Percentiles rank a stretch among this genome's conserved stretches.
phyloP scores from a whole-genome alignment of 257 asterid species.

The Solanum pinnatisectum region DNA sequence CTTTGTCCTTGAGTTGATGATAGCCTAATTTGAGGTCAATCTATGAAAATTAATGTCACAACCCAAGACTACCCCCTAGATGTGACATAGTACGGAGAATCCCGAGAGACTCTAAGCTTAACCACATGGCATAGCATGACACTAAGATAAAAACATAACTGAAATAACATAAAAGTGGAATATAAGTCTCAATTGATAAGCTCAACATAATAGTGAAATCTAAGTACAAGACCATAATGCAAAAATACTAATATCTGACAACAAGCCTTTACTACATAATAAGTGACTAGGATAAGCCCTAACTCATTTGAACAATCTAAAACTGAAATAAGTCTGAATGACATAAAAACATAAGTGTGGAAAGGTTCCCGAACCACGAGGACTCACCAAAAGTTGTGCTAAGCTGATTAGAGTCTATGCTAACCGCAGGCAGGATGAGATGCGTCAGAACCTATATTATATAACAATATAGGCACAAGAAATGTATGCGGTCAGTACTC shows the following conservation, averaged over 20 bases:
- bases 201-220: background rate
- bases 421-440: background rate
- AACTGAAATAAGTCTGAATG: background rate
- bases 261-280: background rate
- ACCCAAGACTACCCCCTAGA: background rate
- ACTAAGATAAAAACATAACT: background rate
- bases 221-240: background rate
- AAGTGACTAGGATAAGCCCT: background rate
- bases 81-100: background rate
- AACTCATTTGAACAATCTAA: background rate
- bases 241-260: background rate
- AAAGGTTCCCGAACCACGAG: background rate
- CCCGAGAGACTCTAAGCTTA: background rate
- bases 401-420: background rate
- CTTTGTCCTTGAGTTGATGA: background rate
- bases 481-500: background rate
- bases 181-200: no score
- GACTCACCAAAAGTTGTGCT: background rate
- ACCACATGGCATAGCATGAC: background rate
- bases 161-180: no score
- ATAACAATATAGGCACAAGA: background rate
- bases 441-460: background rate
- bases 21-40: background rate
- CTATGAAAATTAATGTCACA: background rate
- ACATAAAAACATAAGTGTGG: no score